phyloP scores from a whole-genome alignment of 768 basidiomycete species.

The Pulveroboletus sp. region DNA sequence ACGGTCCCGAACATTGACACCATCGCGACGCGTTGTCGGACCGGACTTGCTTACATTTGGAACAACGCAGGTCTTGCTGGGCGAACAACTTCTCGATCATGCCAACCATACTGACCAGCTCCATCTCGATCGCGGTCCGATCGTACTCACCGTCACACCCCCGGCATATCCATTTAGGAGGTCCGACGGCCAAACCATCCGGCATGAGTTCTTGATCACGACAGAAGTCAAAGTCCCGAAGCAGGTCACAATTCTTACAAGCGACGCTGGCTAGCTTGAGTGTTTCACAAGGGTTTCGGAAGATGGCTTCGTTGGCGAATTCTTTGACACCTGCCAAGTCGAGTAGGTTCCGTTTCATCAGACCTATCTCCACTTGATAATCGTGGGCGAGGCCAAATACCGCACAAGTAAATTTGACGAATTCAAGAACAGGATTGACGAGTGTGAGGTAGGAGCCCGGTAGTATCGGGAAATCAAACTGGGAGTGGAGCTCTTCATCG shows the following conservation, averaged over 20 bases:
- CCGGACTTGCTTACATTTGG: conserved; percentile 87
- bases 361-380: conserved; percentile 80
- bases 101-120: conserved; percentile 73
- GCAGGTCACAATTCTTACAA: conserved; percentile 78
- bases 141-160: conserved; percentile 86
- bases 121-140: conserved; percentile 79
- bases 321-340: conserved; percentile 85
- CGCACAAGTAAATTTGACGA: conserved; percentile 83
- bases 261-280: conserved; percentile 83
- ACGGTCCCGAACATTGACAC: conserved; percentile 87
- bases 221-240: conserved; percentile 94
- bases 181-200: conserved; percentile 42
- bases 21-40: conserved; percentile 81
- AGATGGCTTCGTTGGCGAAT: conserved; percentile 79
- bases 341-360: conserved; percentile 84
- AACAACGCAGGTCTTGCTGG: conserved; percentile 87
- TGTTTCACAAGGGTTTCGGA: conserved; percentile 89
- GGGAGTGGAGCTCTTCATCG: conserved; percentile 47
- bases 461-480: conserved; percentile 78
- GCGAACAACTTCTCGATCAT: conserved; percentile 69
- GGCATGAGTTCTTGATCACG: conserved; percentile 83
- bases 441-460: conserved; percentile 83
- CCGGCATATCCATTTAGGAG: conserved; percentile 63
- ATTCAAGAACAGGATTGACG: conserved; percentile 80
- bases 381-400: conserved; percentile 76